A percentile compares a stretch with the other conserved stretches of the same genome.
phyloP scores from a whole-genome alignment of 2,329 filamentous ascomycete species.

The Beauveria brongniartii region DNA sequence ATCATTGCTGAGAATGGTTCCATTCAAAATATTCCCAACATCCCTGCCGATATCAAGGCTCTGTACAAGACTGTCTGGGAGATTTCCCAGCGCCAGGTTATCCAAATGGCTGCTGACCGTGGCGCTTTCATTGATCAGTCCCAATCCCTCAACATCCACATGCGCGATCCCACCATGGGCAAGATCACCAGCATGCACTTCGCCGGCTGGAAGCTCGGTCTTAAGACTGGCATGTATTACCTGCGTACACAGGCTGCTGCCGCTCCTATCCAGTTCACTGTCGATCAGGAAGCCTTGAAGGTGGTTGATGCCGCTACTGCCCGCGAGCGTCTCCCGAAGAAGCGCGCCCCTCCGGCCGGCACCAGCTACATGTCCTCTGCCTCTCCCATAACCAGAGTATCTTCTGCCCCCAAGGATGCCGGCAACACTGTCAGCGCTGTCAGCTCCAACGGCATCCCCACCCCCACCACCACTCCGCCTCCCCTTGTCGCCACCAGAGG shows the following conservation, averaged over 20 bases:
- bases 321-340: constrained; percentile 57
- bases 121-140: constrained; percentile 99
- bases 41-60: constrained; percentile 88
- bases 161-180: constrained; percentile 98
- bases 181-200: constrained; percentile 99
- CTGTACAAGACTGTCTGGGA: constrained; percentile 99
- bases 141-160: constrained; percentile 98
- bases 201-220: constrained; percentile 94
- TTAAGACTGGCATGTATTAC: constrained; percentile 99
- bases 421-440: constrained; percentile 28
- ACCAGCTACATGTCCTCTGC: constrained; percentile 48
- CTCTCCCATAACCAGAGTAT: constrained; percentile 59
- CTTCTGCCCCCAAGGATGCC: constrained; percentile 38
- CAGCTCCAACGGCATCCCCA: constrained; percentile 55
- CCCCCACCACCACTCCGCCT: constrained; percentile 59
- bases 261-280: constrained; percentile 96
- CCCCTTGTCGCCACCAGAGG: constrained; percentile 33
- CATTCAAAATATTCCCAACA: constrained; percentile 94
- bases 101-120: constrained; percentile 97
- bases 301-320: constrained; percentile 74
- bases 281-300: constrained; percentile 91
- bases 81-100: constrained; percentile 88
- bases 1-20: constrained; percentile 97
- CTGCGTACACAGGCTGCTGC: constrained; percentile 95
- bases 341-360: constrained; percentile 54